These are phyloP conservation scores for Pseudogymnoascus sp. DNA, from an alignment of 2,329 filamentous ascomycete species.

Conservation along the genomic window DNA sequence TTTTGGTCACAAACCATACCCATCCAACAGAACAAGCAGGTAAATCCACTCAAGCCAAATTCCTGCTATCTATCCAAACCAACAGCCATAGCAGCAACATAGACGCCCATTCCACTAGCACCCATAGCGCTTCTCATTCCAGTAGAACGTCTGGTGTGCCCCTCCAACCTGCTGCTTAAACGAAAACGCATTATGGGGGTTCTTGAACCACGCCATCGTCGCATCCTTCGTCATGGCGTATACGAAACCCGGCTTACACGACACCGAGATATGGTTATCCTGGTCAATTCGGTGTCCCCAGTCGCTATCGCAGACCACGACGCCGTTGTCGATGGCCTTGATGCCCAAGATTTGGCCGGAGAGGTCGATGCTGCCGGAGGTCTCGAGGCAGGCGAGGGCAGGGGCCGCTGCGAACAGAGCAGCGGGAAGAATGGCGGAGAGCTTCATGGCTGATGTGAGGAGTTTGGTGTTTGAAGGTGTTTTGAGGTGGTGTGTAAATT, in stretches of 20 bases:
- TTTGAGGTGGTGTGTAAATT: neutral
- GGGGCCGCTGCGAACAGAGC: neutral
- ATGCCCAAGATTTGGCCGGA: neutral
- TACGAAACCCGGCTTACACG: neutral
- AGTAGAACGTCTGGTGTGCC: neutral
- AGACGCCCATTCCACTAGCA: neutral
- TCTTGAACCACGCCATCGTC: neutral
- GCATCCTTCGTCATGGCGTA: neutral
- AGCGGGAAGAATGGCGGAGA: neutral
- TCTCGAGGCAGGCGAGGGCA: neutral
- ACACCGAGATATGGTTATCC: neutral
- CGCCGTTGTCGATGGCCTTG: neutral
- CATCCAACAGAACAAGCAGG: neutral
- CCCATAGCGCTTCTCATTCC: slow-evolving; percentile 5
- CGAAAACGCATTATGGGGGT: neutral
- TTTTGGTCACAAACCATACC: too few species aligned
- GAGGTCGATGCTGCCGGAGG: neutral
- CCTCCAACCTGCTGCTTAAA: neutral
- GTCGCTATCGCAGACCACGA: neutral
- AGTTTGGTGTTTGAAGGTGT: neutral
- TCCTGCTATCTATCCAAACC: neutral
- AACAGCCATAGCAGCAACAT: neutral
- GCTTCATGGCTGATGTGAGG: neutral
- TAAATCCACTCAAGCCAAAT: neutral
- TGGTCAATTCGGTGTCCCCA: neutral